A percentile compares a stretch with the other conserved stretches of the same genome.
Conservation (phyloP, 2,329 filamentous ascomycete genomes). For the Dactylellina drechsleri region DNA sequence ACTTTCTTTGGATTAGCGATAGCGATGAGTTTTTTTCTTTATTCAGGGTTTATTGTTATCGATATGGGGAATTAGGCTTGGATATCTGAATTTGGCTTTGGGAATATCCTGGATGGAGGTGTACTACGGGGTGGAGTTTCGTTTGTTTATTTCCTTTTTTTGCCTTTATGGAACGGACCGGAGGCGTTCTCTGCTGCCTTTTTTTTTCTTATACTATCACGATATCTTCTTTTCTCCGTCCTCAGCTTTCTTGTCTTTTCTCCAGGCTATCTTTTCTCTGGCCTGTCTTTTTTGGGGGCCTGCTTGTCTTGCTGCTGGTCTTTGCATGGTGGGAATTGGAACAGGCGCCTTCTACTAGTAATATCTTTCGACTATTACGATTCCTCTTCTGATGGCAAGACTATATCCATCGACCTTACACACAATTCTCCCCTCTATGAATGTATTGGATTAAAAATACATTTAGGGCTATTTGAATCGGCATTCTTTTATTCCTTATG, state of each 20-base stretch:
- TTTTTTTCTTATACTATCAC: background rate
- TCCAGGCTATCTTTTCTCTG: background rate
- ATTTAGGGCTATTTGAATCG: background rate
- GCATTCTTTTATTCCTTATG: background rate
- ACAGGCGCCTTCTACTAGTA: slow-evolving; percentile 14
- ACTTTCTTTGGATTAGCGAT: slow-evolving; percentile 24
- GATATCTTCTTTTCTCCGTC: slow-evolving; percentile 4
- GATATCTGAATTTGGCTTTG: slow-evolving; percentile 22
- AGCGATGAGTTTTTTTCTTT: slow-evolving; percentile 21
- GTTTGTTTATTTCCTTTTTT: slow-evolving; percentile 15
- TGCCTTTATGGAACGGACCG: background rate
- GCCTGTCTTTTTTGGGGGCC: background rate
- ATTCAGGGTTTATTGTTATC: slow-evolving; percentile 16
- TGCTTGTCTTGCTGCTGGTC: slow-evolving; percentile 6
- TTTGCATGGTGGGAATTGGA: slow-evolving; percentile 7
- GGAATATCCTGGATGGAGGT: background rate
- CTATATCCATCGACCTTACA: no score
- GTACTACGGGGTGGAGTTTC: slow-evolving; percentile 10
- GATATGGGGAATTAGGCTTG: slow-evolving; percentile 2
- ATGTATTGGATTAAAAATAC: background rate
- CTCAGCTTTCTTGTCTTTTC: slow-evolving; percentile 1
- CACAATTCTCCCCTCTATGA: background rate
- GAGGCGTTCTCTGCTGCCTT: slow-evolving; percentile 11
- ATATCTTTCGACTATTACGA: background rate
- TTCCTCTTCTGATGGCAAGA: slow-evolving; percentile 1